Evolutionary conservation across 257 asterid genomes (phyloP).

Genomic region (Euphrasia confusa): DNA sequence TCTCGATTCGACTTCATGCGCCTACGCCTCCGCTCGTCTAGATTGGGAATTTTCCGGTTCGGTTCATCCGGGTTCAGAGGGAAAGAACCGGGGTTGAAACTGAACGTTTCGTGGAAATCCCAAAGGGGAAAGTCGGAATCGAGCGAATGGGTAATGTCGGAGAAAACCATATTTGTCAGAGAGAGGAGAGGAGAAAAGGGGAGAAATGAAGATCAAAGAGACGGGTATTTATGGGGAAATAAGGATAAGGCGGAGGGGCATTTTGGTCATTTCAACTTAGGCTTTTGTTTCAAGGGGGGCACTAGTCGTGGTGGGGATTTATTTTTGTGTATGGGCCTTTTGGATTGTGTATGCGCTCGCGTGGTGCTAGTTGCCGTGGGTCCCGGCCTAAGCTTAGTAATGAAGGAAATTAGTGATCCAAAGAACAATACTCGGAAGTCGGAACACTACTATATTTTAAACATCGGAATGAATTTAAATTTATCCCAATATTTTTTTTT

Average conservation of each 20-base stretch:
- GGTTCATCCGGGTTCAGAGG: constrained; percentile 2
- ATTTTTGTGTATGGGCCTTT: not conserved
- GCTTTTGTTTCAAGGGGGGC: constrained; percentile 59
- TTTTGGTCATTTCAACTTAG: constrained; percentile 23
- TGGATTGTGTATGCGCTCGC: not conserved
- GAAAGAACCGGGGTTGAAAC: constrained; percentile 18
- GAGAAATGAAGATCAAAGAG: constrained; percentile 11
- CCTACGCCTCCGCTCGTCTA: constrained; percentile 48
- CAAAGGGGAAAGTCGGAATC: constrained; percentile 42
- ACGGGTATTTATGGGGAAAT: constrained; percentile 40
- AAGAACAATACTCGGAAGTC: no score
- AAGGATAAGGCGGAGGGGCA: constrained; percentile 29
- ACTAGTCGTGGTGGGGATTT: constrained; percentile 31
- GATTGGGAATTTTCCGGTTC: not conserved
- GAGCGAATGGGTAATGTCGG: constrained; percentile 29
- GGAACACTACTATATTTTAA: no score
- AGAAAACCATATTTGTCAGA: constrained; percentile 33
- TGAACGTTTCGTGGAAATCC: constrained; percentile 43
- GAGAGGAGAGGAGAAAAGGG: constrained; percentile 33
- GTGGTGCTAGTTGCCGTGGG: constrained; percentile 12
- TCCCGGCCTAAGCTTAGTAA: constrained; percentile 43
- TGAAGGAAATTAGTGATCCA: constrained; percentile 54
- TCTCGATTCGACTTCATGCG: constrained; percentile 76
- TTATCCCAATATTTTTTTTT: no score
- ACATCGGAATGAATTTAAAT: no score